Conservation (phyloP, 1,139 yeast species). For the Kurtzmaniella quercitrusa region DNA sequence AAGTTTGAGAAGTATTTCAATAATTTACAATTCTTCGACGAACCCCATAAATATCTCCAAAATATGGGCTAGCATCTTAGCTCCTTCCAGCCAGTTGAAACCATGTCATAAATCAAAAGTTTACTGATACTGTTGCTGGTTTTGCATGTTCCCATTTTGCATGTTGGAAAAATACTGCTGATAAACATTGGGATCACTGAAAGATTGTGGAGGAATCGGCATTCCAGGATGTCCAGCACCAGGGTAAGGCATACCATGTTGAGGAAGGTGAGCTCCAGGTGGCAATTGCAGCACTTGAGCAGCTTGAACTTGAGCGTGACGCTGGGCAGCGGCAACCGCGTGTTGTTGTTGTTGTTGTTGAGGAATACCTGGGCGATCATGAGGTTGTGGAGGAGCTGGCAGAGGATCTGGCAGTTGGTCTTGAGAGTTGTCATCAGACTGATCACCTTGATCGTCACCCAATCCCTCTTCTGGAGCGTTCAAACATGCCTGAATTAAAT, state of each 20-base stretch:
- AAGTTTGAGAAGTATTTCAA: background rate
- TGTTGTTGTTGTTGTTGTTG: constrained; percentile 33
- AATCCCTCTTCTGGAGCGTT: constrained; percentile 81
- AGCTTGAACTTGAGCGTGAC: constrained; percentile 9
- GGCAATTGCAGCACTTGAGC: constrained; percentile 35
- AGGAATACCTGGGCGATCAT: constrained; percentile 20
- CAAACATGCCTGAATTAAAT: constrained; percentile 92
- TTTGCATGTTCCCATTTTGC: constrained; percentile 45
- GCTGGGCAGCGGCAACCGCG: constrained; percentile 24
- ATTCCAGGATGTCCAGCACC: constrained; percentile 36
- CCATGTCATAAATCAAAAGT: background rate
- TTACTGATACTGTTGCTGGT: constrained; percentile 34
- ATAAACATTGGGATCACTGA: constrained; percentile 41
- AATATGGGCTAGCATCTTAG: background rate
- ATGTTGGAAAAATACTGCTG: constrained; percentile 60
- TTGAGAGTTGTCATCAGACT: constrained; percentile 49
- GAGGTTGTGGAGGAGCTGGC: constrained; percentile 23
- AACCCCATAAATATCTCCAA: background rate
- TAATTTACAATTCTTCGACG: background rate
- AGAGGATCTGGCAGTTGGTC: constrained; percentile 37
- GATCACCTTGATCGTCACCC: constrained; percentile 62
- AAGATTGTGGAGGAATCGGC: constrained; percentile 23
- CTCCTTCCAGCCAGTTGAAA: background rate
- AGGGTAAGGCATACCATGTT: constrained; percentile 43
- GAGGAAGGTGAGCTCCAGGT: constrained; percentile 45